Base-by-base conservation (phyloP, 192 early-diverging fungal genomes). In the Entophlyctis luteolus region DNA sequence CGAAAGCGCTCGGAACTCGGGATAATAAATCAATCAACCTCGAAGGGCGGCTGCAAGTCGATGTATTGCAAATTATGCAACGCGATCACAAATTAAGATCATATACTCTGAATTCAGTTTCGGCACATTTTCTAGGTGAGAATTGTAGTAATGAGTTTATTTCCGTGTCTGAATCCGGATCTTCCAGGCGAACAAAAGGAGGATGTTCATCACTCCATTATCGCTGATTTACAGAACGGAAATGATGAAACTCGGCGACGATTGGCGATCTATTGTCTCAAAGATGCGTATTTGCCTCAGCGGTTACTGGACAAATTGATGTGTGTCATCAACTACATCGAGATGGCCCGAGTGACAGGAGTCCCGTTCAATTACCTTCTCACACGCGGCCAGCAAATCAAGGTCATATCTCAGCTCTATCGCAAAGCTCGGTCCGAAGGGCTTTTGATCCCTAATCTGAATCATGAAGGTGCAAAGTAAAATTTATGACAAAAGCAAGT, bases 131-230 rank as follows among this genome's bases (percentile, higher is more conserved):
- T 54, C 75, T 98, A 31, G 87, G 88, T 87, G 71, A n/a, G 62
- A 8, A 45, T n/a, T 28, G 28, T 67, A 8, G 14, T 48, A 4
- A 46, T 22, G 47, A 31, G 63, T 62, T 27, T 49, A 0, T 23
- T 37, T 5, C 1, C 4, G 23, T 53, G 0, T 39, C 16, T 48
- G 48, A 52, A 8, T 53, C 23, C 14, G 20, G 32, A n/a, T 6
- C 14, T 37, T 58, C 6, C 58, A 89, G 90, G 88, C 25, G 96
- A 98, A 75, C 96, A 98, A 82, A 98, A 98, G 73, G 96, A 98
- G 73, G 96, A 98, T 65, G 96, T 98, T 3, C 95, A 96, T 65
- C 91, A 98, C 68, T 96, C 95, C 3, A 96, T 98, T 39, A 98
- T 98, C 81, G 91, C 92, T 1, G 96, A 97, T 58, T 76, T 98